phyloP scores from a whole-genome alignment of 441 rosid genomes.

The Viola pubescens region DNA sequence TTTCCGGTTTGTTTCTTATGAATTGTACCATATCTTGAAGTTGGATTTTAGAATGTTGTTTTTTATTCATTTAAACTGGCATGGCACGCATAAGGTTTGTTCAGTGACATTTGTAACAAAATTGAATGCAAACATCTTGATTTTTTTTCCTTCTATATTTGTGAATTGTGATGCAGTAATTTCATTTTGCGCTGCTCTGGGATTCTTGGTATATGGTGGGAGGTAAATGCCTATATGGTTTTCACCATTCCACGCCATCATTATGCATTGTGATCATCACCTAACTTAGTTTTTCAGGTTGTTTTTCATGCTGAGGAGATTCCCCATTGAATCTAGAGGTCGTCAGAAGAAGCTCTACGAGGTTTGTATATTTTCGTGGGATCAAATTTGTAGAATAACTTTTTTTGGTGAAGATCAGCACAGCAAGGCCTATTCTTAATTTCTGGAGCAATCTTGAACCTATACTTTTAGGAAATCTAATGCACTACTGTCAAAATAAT shows the following conservation, averaged over 20 bases:
- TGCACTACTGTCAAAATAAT: no score
- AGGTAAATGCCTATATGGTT: slow-evolving; percentile 27
- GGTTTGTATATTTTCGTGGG: slow-evolving; percentile 31
- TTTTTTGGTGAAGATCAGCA: neutral
- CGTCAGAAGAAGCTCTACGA: slow-evolving; percentile 93
- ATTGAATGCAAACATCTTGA: neutral
- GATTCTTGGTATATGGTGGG: slow-evolving; percentile 58
- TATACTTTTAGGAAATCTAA: no score
- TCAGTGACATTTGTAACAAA: neutral
- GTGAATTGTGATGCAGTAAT: slow-evolving; percentile 27
- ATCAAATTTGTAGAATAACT: no score
- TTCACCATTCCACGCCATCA: neutral
- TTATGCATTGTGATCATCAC: neutral
- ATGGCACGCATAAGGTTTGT: no score
- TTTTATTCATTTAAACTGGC: no score
- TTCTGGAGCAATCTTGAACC: neutral
- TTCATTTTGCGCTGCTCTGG: slow-evolving; percentile 44
- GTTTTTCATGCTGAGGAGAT: slow-evolving; percentile 77
- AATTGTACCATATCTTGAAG: neutral
- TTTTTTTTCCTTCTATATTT: neutral
- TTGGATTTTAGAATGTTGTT: no score
- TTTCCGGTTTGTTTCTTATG: slow-evolving; percentile 31
- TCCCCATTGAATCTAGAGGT: slow-evolving; percentile 91
- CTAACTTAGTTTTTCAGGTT: slow-evolving; percentile 33
- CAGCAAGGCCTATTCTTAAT: neutral